Conservation (phyloP, 495 filamentous ascomycete species). For the Aspergillus bridgeri region DNA sequence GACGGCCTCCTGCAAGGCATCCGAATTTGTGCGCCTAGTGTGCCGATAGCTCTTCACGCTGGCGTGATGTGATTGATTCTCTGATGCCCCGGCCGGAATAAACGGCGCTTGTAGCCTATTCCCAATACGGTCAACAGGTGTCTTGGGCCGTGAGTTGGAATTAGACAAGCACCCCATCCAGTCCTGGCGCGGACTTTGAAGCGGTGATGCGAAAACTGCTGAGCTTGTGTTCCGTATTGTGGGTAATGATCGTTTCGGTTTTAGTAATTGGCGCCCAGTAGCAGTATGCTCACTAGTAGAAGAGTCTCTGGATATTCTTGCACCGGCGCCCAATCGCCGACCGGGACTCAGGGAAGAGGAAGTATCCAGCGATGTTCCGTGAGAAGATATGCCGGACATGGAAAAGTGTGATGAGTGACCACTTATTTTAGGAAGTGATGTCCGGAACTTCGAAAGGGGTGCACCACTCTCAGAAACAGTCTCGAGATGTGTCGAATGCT, state of each 20-base stretch:
- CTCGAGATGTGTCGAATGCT: constrained; percentile 71
- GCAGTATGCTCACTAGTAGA: constrained; percentile 60
- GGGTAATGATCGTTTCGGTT: constrained; percentile 84
- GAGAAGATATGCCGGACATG: constrained; percentile 58
- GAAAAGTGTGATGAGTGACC: constrained; percentile 65
- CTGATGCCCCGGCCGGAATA: constrained; percentile 71
- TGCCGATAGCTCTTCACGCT: constrained; percentile 65
- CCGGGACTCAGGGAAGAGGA: constrained; percentile 52
- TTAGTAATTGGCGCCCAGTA: constrained; percentile 69
- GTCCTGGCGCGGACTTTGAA: constrained; percentile 38
- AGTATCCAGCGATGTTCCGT: constrained; percentile 48
- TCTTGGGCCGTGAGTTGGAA: constrained; percentile 59
- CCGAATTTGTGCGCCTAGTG: constrained; percentile 72
- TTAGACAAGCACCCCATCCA: constrained; percentile 38
- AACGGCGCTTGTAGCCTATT: constrained; percentile 67
- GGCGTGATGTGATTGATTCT: constrained; percentile 74
- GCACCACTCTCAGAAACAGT: constrained; percentile 90
- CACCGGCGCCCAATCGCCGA: constrained; percentile 51
- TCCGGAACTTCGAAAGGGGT: constrained; percentile 55
- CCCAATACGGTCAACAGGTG: constrained; percentile 61
- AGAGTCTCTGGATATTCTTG: constrained; percentile 52
- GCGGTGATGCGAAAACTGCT: constrained; percentile 31
- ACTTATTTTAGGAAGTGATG: constrained; percentile 61
- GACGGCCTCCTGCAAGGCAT: constrained; percentile 51
- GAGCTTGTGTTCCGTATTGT: constrained; percentile 58